Conservation (phyloP, 306 rosid genomes). For the Trifolium dubium region DNA sequence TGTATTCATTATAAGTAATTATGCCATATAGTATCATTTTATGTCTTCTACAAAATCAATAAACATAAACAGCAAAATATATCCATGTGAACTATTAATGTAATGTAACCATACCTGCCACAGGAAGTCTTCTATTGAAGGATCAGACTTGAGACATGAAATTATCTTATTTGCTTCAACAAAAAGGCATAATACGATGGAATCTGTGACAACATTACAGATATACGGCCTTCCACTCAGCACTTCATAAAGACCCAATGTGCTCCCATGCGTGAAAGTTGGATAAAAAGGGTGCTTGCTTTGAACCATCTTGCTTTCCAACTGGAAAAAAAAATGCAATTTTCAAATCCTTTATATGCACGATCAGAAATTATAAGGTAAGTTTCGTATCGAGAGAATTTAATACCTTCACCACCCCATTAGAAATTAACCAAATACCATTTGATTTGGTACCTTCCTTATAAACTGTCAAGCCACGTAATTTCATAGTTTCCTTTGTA, state of each 20-base stretch:
- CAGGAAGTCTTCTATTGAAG: constrained; percentile 77
- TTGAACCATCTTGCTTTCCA: constrained; percentile 64
- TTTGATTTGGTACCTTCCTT: constrained; percentile 77
- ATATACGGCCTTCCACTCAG: constrained; percentile 72
- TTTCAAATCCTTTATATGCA: constrained; percentile 15
- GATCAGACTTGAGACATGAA: constrained; percentile 63
- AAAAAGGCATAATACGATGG: constrained; percentile 68
- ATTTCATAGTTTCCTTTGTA: constrained; percentile 71
- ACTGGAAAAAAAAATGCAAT: constrained; percentile 55
- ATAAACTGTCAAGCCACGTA: constrained; percentile 72
- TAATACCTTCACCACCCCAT: constrained; percentile 88
- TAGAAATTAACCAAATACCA: constrained; percentile 92
- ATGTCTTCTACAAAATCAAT: too few relatives aligned
- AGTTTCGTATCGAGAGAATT: constrained; percentile 6
- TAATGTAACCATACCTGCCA: constrained; percentile 72
- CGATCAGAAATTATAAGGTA: constrained; percentile 19
- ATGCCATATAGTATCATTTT: too few relatives aligned
- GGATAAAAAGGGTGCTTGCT: constrained; percentile 71
- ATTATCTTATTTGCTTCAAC: constrained; percentile 64
- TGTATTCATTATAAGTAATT: too few relatives aligned
- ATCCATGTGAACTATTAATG: background rate
- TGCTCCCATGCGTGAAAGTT: constrained; percentile 80
- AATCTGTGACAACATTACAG: constrained; percentile 75
- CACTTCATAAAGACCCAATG: constrained; percentile 88
- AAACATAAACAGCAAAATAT: too few relatives aligned